Base-by-base conservation (phyloP, 75 land plant genomes). In the Pinus tabuliformis region DNA sequence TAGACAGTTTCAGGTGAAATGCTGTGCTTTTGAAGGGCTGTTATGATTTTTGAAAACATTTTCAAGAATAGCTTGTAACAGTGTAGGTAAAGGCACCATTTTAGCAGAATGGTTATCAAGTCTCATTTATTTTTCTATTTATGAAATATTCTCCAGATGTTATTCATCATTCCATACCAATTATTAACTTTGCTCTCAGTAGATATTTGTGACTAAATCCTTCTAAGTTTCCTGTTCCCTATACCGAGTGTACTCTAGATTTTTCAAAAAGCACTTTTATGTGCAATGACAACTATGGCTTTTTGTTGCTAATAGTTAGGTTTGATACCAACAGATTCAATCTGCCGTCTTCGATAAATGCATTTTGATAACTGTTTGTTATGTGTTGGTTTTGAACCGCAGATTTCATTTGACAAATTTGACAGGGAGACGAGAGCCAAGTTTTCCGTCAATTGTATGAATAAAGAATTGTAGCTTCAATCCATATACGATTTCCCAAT, bases 351-450 rank as follows among this genome's bases (percentile, higher is more conserved):
- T 64, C 37, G 36, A 64, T 33, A 16, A 30, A 33, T 64, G 42
- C 33, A 33, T 64, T 33, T 18, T 37, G 33, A 11, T 33, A 15
- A 16, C 9, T 33, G 16, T 39, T 64, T 33, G 39, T 64, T 20
- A 64, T 64, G 68, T 33, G 39, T 64, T 64, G 68, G 36, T 64
- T 64, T 33, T 33, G 5, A 64, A 64, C 68, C 33, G 68, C 68
- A 64, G 68, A 64, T 64, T 64, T 64, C 68, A 18, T 20, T 64
- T 30, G 68, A 64, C 68, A 64, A 64, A 33, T 30, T 33, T 16
- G 68, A 64, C 18, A 37, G 20, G 18, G 68, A 64, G 68, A 64
- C n/a, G 42, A 16, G 36, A 64, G 68, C 36, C 30, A 33, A 39
- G 33, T 64, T 64, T 17, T 18, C 68, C 17, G 18, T 18, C 16